Conservation (phyloP, 2,329 filamentous ascomycete species). For the Talaromyces amestolkiae region DNA sequence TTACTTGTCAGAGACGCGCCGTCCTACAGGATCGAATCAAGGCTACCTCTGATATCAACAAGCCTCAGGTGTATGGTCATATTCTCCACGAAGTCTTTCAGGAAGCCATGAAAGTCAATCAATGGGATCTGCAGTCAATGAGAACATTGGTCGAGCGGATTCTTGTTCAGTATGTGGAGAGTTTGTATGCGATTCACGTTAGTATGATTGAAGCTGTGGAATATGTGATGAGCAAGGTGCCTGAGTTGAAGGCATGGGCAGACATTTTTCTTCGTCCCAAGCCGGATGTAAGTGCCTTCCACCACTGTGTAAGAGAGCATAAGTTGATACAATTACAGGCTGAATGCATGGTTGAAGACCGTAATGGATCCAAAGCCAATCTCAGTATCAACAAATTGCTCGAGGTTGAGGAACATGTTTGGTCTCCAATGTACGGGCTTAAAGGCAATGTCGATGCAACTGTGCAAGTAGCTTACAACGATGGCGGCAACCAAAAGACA, state of each 20-base stretch:
- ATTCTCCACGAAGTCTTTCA: slow-evolving; percentile 96
- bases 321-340: slow-evolving; percentile 45
- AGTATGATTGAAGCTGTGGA: slow-evolving; percentile 69
- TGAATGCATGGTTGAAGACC: slow-evolving; percentile 73
- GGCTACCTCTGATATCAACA: slow-evolving; percentile 74
- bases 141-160: slow-evolving; percentile 64
- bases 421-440: slow-evolving; percentile 95
- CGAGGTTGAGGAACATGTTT: slow-evolving; percentile 95
- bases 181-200: slow-evolving; percentile 82
- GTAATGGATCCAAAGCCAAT: slow-evolving; percentile 70
- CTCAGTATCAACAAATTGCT: slow-evolving; percentile 91
- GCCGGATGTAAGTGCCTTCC: slow-evolving; percentile 57
- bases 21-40: slow-evolving; percentile 95
- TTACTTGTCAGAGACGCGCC: slow-evolving; percentile 83
- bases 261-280: slow-evolving; percentile 70
- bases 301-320: slow-evolving; percentile 10
- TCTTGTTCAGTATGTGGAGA: slow-evolving; percentile 77
- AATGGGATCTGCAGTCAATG: slow-evolving; percentile 72
- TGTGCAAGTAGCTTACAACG: slow-evolving; percentile 78
- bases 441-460: slow-evolving; percentile 98
- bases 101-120: slow-evolving; percentile 76
- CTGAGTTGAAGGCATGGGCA: slow-evolving; percentile 79
- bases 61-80: slow-evolving; percentile 85
- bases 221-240: slow-evolving; percentile 78
- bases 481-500: slow-evolving; percentile 63